Evolutionary conservation across 2,329 filamentous ascomycete genomes (phyloP).

Genomic region (Phoma sp.): DNA sequence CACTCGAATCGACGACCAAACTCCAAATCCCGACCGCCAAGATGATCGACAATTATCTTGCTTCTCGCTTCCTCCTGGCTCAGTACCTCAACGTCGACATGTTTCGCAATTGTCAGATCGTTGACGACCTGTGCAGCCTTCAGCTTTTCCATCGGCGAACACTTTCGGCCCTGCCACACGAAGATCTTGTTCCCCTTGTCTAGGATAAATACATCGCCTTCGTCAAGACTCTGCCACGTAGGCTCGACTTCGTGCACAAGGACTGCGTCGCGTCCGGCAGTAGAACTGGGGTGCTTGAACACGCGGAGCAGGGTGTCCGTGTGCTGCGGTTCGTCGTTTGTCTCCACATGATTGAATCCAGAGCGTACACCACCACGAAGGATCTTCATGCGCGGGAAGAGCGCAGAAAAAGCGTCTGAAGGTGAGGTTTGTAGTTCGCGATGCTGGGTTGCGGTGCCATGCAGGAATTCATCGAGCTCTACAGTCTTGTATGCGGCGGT

Average conservation of each 20-base stretch:
- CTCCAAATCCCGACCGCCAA: constrained; percentile 52
- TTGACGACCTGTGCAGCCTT: constrained; percentile 73
- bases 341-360: constrained; percentile 70
- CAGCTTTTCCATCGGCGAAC: constrained; percentile 73
- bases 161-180: constrained; percentile 72
- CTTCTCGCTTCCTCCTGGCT: constrained; percentile 66
- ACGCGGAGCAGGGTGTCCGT: constrained; percentile 65
- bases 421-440: constrained; percentile 68
- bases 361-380: constrained; percentile 66
- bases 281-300: constrained; percentile 63
- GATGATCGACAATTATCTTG: constrained; percentile 61
- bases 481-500: constrained; percentile 75
- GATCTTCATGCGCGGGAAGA: constrained; percentile 69
- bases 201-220: constrained; percentile 70
- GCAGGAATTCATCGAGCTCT: constrained; percentile 72
- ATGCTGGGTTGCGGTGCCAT: constrained; percentile 68
- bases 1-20: constrained; percentile 52
- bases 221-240: constrained; percentile 67
- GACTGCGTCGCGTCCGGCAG: constrained; percentile 56
- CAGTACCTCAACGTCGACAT: constrained; percentile 70
- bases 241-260: constrained; percentile 71
- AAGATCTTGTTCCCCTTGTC: constrained; percentile 70
- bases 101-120: constrained; percentile 69
- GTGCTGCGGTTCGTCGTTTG: constrained; percentile 53
- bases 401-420: constrained; percentile 65